Percentiles rank a stretch among this genome's conserved stretches.
Conservation (phyloP, 2,329 filamentous ascomycete species). For the Lasiodiplodia hormozganensis region DNA sequence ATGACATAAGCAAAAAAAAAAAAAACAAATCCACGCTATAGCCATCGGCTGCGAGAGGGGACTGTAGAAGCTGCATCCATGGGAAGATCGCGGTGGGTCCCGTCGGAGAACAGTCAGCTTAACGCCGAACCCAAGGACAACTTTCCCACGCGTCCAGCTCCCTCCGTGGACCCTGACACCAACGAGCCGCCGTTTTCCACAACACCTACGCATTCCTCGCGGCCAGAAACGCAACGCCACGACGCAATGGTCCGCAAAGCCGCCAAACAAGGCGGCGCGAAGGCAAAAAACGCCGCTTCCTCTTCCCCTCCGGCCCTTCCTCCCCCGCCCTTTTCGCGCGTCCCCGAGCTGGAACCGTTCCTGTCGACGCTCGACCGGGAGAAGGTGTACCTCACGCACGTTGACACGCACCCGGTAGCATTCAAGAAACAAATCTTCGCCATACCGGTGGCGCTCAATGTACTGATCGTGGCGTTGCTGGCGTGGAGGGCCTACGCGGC, state of each 20-base stretch:
- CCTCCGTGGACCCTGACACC: not conserved
- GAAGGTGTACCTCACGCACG: slow-evolving; percentile 83
- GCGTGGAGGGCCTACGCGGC: slow-evolving; percentile 72
- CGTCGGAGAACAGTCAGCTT: slow-evolving; percentile 16
- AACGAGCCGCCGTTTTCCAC: not conserved
- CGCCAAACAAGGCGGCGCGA: slow-evolving; percentile 18
- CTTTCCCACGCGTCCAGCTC: slow-evolving; percentile 14
- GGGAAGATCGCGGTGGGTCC: slow-evolving; percentile 1
- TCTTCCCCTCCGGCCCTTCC: slow-evolving; percentile 39
- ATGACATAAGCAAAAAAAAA: no score
- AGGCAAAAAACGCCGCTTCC: not conserved
- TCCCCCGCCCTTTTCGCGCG: slow-evolving; percentile 72
- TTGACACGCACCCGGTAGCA: slow-evolving; percentile 72
- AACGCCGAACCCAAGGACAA: slow-evolving; percentile 22
- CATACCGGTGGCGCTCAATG: slow-evolving; percentile 79
- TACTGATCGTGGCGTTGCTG: slow-evolving; percentile 69
- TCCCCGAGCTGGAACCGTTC: slow-evolving; percentile 70
- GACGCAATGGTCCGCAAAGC: slow-evolving; percentile 24
- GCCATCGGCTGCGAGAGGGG: no score
- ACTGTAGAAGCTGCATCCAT: slow-evolving; percentile 6
- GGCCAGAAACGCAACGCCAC: not conserved
- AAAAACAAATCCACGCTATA: no score
- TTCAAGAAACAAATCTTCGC: slow-evolving; percentile 86
- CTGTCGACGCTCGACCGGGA: slow-evolving; percentile 68
- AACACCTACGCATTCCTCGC: not conserved